These are phyloP conservation scores for Globisporangium cederbergense DNA, from an alignment of 352 stramenopile species.

Conservation along the genomic window DNA sequence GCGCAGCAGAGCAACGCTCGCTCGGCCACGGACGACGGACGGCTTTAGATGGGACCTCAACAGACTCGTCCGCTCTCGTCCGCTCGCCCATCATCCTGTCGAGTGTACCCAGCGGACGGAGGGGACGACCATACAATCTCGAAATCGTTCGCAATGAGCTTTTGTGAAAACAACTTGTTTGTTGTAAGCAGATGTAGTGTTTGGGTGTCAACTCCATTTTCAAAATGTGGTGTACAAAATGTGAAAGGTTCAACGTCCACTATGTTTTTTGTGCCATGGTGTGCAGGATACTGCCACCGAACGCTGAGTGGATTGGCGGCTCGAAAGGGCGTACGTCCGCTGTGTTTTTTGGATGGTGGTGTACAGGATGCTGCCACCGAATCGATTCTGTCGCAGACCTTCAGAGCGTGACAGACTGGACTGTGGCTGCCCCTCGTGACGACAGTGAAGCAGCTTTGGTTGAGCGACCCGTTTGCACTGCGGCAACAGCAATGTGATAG, in stretches of 20 bases:
- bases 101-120: not conserved
- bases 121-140: not conserved
- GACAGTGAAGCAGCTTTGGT: too few species aligned
- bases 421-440: not conserved
- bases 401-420: not conserved
- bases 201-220: too few species aligned
- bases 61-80: not conserved
- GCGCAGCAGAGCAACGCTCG: not conserved
- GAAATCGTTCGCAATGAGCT: too few species aligned
- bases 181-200: too few species aligned
- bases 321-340: not conserved
- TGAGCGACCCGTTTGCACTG: too few species aligned
- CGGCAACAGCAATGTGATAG: too few species aligned
- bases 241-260: too few species aligned
- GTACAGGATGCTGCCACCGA: not conserved
- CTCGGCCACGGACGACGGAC: slow-evolving; percentile 7
- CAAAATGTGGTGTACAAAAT: too few species aligned
- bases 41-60: slow-evolving; percentile 15
- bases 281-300: too few species aligned
- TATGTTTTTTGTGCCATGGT: too few species aligned
- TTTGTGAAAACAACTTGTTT: too few species aligned
- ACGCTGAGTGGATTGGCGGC: too few species aligned
- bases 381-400: not conserved
- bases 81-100: slow-evolving; percentile 1
- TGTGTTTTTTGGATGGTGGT: not conserved